These are phyloP conservation scores for Lagerstroemia speciosa DNA, from an alignment of 345 rosid species.

Conservation along the genomic window DNA sequence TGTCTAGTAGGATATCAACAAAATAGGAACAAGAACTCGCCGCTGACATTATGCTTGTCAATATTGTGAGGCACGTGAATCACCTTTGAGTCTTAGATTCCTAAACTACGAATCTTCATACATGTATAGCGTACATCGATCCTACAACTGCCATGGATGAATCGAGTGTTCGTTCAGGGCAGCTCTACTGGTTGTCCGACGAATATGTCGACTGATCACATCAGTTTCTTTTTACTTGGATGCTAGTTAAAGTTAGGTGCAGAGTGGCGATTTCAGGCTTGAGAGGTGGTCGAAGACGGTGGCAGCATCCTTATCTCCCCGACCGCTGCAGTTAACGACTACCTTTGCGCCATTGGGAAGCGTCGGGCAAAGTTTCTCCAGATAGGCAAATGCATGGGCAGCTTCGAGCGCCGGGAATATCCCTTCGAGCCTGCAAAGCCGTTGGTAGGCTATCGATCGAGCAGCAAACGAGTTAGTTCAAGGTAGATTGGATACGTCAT, in stretches of 20 bases:
- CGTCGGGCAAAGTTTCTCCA: slow-evolving; percentile 59
- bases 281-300: slow-evolving; percentile 14
- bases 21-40: too few relatives aligned
- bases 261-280: not conserved
- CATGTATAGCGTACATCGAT: too few relatives aligned
- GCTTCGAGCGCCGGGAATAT: slow-evolving; percentile 73
- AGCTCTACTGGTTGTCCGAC: too few relatives aligned
- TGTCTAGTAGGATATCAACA: too few relatives aligned
- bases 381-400: slow-evolving; percentile 67
- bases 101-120: too few relatives aligned
- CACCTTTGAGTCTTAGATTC: too few relatives aligned
- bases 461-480: not conserved
- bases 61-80: too few relatives aligned
- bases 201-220: not conserved
- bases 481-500: not conserved
- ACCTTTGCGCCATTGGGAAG: slow-evolving; percentile 43
- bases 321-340: slow-evolving; percentile 63
- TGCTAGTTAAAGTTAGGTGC: not conserved
- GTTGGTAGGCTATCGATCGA: slow-evolving; percentile 34
- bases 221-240: not conserved
- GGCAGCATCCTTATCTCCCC: slow-evolving; percentile 70
- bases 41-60: too few relatives aligned
- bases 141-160: too few relatives aligned
- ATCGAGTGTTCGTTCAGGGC: too few relatives aligned
- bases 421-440: slow-evolving; percentile 56